Evolutionary conservation across 352 stramenopile species (phyloP).

Genomic region (Globisporangium nunn): DNA sequence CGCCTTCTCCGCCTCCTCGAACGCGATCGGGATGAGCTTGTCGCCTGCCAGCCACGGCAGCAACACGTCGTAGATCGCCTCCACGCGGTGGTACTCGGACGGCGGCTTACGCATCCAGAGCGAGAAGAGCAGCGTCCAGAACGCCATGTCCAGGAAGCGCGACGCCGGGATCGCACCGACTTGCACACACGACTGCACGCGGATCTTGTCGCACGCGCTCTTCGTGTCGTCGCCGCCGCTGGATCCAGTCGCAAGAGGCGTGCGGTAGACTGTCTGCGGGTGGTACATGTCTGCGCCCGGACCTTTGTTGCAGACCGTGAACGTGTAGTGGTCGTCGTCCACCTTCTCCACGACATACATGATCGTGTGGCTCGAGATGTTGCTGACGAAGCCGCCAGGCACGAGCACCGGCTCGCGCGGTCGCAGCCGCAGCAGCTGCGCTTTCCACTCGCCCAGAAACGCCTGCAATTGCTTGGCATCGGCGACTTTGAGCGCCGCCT

Average conservation of each 20-base stretch:
- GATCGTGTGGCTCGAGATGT: slow-evolving; percentile 61
- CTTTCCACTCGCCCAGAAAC: slow-evolving; percentile 68
- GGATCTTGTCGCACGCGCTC: slow-evolving; percentile 53
- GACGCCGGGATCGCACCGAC: slow-evolving; percentile 45
- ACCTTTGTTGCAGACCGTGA: slow-evolving; percentile 88
- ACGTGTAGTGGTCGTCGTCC: slow-evolving; percentile 45
- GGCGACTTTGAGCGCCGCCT: slow-evolving; percentile 49
- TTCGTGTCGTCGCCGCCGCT: slow-evolving; percentile 1
- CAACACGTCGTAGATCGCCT: slow-evolving; percentile 87
- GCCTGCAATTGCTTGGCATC: slow-evolving; percentile 57
- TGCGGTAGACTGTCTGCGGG: slow-evolving; percentile 17
- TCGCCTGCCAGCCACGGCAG: slow-evolving; percentile 82
- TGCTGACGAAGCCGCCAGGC: slow-evolving; percentile 76
- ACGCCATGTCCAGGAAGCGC: slow-evolving; percentile 80
- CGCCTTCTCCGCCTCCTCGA: slow-evolving; percentile 29
- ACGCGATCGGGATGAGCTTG: slow-evolving; percentile 55
- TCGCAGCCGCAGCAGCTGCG: slow-evolving; percentile 35
- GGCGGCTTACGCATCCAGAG: slow-evolving; percentile 79
- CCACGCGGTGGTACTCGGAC: slow-evolving; percentile 82
- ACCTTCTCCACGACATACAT: slow-evolving; percentile 82
- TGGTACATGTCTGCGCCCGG: slow-evolving; percentile 83
- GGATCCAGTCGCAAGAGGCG: not conserved
- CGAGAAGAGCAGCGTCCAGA: slow-evolving; percentile 81
- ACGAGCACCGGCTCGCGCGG: slow-evolving; percentile 45
- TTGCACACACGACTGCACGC: slow-evolving; percentile 69